Conservation (phyloP, 2,329 filamentous ascomycete genomes). For the Grosmannia huntii region DNA sequence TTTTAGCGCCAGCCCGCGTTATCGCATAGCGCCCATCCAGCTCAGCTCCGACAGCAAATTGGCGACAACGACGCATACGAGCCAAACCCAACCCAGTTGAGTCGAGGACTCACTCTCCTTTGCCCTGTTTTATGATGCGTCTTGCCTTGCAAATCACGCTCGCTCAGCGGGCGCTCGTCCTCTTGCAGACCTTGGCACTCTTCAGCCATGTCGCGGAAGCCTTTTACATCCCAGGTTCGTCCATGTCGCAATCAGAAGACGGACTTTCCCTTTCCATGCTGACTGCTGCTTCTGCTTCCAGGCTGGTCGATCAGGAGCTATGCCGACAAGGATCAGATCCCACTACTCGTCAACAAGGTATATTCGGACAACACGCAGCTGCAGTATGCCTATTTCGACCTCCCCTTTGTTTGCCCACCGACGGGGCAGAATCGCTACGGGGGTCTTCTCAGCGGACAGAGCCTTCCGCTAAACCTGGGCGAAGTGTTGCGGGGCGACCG, state of each 20-base stretch:
- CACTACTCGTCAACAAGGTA: slow-evolving; percentile 82
- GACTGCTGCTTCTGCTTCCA: slow-evolving; percentile 12
- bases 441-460: slow-evolving; percentile 61
- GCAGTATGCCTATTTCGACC: slow-evolving; percentile 83
- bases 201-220: slow-evolving; percentile 37
- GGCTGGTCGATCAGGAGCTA: slow-evolving; percentile 80
- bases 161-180: slow-evolving; percentile 26
- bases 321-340: slow-evolving; percentile 60
- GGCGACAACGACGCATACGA: neutral
- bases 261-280: neutral
- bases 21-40: neutral
- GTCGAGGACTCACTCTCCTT: neutral
- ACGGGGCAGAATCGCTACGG: slow-evolving; percentile 54
- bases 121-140: too few relatives aligned
- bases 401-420: slow-evolving; percentile 76
- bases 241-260: neutral
- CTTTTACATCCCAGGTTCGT: slow-evolving; percentile 76
- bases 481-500: slow-evolving; percentile 80
- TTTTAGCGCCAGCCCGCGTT: neutral
- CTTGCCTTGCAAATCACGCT: neutral
- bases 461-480: slow-evolving; percentile 69
- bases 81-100: neutral
- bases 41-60: neutral
- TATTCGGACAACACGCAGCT: slow-evolving; percentile 81
- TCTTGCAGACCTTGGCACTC: slow-evolving; percentile 25